Percentiles rank a stretch among this genome's conserved stretches.
Evolutionary conservation across 2,329 filamentous ascomycete genomes (phyloP).

Genomic region (Penicillium aurantiogriseum): DNA sequence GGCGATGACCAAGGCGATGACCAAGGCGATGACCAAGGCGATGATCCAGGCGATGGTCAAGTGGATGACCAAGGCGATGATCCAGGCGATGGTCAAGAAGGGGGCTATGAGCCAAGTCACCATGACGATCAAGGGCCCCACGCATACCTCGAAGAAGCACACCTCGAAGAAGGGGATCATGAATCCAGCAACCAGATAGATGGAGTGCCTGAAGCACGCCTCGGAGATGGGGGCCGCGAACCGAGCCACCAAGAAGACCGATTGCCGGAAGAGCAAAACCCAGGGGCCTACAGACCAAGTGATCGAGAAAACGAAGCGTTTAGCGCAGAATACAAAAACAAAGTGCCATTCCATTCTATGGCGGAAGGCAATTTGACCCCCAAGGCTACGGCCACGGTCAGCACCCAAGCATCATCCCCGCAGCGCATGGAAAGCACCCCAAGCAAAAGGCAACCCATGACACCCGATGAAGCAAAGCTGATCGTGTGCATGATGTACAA

Average conservation of each 20-base stretch:
- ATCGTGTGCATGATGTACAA: constrained; percentile 33
- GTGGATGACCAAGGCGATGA: neutral
- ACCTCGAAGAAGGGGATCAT: neutral
- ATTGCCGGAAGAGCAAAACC: neutral
- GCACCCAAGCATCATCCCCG: neutral
- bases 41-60: neutral
- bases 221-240: neutral
- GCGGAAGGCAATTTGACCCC: constrained; percentile 3
- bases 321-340: neutral
- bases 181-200: neutral
- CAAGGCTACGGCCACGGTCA: constrained; percentile 1
- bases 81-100: neutral
- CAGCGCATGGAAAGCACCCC: constrained; percentile 15
- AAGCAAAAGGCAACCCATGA: constrained; percentile 22
- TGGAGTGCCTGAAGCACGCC: neutral
- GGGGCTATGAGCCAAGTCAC: no score
- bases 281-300: neutral
- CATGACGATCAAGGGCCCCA: neutral
- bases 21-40: neutral
- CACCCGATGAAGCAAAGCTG: constrained; percentile 34
- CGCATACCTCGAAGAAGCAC: neutral
- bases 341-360: constrained; percentile 3
- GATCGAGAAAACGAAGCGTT: neutral
- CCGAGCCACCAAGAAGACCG: neutral
- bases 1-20: neutral